phyloP scores from a whole-genome alignment of 805 yeast genomes.

The Grigorovia jiainica region DNA sequence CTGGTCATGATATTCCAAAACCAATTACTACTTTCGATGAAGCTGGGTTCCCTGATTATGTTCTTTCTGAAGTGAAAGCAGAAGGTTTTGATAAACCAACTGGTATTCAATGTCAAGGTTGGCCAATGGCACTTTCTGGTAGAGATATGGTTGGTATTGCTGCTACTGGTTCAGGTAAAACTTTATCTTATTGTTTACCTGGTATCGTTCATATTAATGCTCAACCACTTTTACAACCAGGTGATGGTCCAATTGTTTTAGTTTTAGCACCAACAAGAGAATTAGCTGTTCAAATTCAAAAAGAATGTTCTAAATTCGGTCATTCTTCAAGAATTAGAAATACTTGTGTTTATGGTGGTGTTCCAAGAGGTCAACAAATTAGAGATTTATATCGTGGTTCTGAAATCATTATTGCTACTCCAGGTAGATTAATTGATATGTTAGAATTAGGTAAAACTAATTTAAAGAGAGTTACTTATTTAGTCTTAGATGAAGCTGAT shows the following conservation, averaged over 20 bases:
- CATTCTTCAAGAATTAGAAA: conserved; percentile 85
- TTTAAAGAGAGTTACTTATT: conserved; percentile 89
- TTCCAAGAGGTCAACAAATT: conserved; percentile 94
- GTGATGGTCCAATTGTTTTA: conserved; percentile 95
- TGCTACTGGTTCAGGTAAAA: conserved; percentile 98
- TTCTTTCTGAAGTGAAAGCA: conserved; percentile 74
- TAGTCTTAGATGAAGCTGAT: conserved; percentile 98
- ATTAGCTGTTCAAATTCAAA: conserved; percentile 94
- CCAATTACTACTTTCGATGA: conserved; percentile 90
- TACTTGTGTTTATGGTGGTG: conserved; percentile 99
- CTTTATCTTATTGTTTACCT: conserved; percentile 93
- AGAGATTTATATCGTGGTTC: conserved; percentile 93
- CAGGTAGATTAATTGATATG: conserved; percentile 98
- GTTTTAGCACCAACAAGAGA: conserved; percentile 98
- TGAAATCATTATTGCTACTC: conserved; percentile 95
- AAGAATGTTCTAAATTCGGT: conserved; percentile 93
- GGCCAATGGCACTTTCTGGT: conserved; percentile 99
- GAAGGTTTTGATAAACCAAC: conserved; percentile 94
- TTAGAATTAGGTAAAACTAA: conserved; percentile 91
- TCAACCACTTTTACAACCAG: conserved; percentile 84
- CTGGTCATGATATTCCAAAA: conserved; percentile 82
- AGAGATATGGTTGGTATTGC: conserved; percentile 99
- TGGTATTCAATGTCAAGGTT: conserved; percentile 97
- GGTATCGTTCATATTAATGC: conserved; percentile 97
- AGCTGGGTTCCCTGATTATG: conserved; percentile 96